Conservation (phyloP, 768 basidiomycete species). For the Agrocybe praecox region DNA sequence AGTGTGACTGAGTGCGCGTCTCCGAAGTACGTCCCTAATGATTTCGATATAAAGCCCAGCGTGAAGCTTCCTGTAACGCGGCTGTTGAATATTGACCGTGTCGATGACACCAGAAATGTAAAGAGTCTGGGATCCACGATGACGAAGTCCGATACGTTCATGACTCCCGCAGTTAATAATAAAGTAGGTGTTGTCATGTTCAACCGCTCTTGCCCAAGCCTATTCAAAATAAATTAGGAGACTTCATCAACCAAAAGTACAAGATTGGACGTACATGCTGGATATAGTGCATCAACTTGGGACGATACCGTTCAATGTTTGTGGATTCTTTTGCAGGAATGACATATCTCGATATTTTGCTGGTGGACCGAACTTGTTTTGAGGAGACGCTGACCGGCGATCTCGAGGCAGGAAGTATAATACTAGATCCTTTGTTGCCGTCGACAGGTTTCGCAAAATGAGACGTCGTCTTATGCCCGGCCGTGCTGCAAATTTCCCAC, state of each 20-base stretch:
- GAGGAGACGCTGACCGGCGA: background rate
- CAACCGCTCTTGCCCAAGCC: conserved; percentile 1
- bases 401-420: background rate
- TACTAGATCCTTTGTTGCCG: background rate
- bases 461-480: background rate
- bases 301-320: background rate
- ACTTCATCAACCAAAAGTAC: background rate
- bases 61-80: conserved; percentile 12
- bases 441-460: no score
- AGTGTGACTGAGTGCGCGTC: background rate
- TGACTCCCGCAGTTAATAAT: conserved; percentile 8
- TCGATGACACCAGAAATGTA: conserved; percentile 11
- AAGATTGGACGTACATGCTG: background rate
- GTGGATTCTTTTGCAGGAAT: background rate
- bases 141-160: conserved; percentile 11
- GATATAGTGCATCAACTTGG: background rate
- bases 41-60: conserved; percentile 11
- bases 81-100: conserved; percentile 3
- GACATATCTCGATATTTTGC: background rate
- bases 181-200: conserved; percentile 4
- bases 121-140: conserved; percentile 5
- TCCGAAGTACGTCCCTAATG: conserved; percentile 6
- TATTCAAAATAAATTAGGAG: background rate
- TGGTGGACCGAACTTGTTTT: background rate
- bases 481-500: background rate